Percentiles rank a stretch among this genome's conserved stretches.
Conservation (phyloP, 345 rosid genomes). For the Rhizophora apiculata region DNA sequence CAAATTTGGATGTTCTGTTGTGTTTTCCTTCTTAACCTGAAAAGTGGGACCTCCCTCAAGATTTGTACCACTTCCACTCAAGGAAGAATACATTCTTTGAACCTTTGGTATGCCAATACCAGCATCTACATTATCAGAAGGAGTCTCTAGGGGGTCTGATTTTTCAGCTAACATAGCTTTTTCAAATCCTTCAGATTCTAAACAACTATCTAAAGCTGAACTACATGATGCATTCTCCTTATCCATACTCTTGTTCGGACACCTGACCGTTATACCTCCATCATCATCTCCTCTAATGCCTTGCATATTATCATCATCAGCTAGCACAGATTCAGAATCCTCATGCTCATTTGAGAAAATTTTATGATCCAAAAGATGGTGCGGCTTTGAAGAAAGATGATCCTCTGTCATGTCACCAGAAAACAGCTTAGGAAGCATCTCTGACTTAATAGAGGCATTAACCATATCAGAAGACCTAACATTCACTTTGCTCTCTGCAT, state of each 20-base stretch:
- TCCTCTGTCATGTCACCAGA: conserved; percentile 30
- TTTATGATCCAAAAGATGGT: conserved; percentile 35
- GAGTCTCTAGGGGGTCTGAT: conserved; percentile 30
- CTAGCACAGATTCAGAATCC: conserved; percentile 42
- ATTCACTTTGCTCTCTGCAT: conserved; percentile 57
- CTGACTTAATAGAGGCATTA: conserved; percentile 40
- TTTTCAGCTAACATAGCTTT: conserved; percentile 37
- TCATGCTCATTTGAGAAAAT: conserved; percentile 26
- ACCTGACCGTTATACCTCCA: conserved; percentile 24
- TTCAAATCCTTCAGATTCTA: conserved; percentile 34
- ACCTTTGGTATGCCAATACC: conserved; percentile 22
- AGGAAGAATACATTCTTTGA: conserved; percentile 18
- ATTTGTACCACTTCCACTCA: conserved; percentile 7
- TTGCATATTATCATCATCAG: conserved; percentile 54
- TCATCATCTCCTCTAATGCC: conserved; percentile 43
- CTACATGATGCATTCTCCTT: conserved; percentile 38
- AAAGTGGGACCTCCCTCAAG: conserved; percentile 4
- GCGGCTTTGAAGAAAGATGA: conserved; percentile 32
- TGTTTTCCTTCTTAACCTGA: conserved; percentile 1
- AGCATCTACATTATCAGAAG: conserved; percentile 28
- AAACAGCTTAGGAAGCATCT: conserved; percentile 29
- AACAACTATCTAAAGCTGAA: conserved; percentile 45
- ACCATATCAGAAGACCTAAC: conserved; percentile 38
- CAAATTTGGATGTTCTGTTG: background rate
- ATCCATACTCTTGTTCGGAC: conserved; percentile 30